Base-by-base conservation (phyloP, 768 basidiomycete genomes). In the Boletus edulis region DNA sequence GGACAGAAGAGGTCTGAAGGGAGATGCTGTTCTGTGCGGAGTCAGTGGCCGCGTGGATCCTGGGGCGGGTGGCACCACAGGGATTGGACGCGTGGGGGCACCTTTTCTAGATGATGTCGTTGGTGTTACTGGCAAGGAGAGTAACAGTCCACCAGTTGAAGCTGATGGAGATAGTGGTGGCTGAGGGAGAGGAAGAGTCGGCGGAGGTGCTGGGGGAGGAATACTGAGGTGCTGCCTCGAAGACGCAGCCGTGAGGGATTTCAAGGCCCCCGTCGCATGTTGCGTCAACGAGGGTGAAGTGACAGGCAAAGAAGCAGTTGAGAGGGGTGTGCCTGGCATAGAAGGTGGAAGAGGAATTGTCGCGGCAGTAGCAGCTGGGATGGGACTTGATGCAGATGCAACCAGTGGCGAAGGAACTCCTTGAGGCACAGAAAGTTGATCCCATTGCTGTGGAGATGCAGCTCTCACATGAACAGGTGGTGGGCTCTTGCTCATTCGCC, bases 151-250 rank as follows among this genome's bases (percentile, higher is more conserved):
- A 37, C 42, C 50, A 13, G 39, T 31, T 13, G 48, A 40, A 11
- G 34, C 15, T 17, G 55, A 58, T 3, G 58, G 62, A 11, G 62
- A 57, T 12, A 65, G 52, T 24, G 68, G 70, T 11, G 46, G 67
- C 22, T 62, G 71, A 39, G 69, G 69, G 20, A 72, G 63, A 46
- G 69, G 69, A 20, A 60, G 59, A 34, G 64, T 69, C 3, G 69
- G 69, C 5, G 69, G 69, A 17, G 69, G 69, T n/a, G 62, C 59
- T 14, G 65, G 69, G 0, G 71, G 69, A 37, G 65, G 69, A 12
- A 71, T 67, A 13, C 42, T 22, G 18, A 70, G 57, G 46, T 71
- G 67, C 18, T 66, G 64, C 32, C 70, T 66, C 27, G 71, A 63
- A 38, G 69, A 45, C 18, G 52, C 3, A 34, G 43, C 2, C 27